Evolutionary conservation across 192 early-diverging fungal species (phyloP).

Genomic region (Gonapodya prolifera): DNA sequence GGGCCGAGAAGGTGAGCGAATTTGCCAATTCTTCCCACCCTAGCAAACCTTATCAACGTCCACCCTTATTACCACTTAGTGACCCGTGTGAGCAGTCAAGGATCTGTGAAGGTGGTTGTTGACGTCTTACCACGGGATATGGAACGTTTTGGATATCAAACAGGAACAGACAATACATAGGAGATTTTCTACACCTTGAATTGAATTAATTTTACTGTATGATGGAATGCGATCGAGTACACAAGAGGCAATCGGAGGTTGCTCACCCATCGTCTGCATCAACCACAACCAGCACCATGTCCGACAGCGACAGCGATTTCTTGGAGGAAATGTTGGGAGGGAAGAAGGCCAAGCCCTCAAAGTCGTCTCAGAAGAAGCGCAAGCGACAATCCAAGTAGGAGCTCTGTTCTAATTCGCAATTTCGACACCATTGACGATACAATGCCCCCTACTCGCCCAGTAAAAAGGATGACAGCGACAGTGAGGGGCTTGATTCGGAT

Average conservation of each 20-base stretch:
- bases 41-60: not conserved
- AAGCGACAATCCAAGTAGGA: too few species aligned
- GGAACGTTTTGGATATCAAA: conserved; percentile 28
- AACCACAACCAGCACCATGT: too few species aligned
- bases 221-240: not conserved
- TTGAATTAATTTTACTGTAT: too few species aligned
- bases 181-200: too few species aligned
- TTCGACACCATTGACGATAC: not conserved
- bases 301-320: not conserved
- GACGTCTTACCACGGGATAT: conserved; percentile 34
- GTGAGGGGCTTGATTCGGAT: too few species aligned
- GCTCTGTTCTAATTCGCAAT: not conserved
- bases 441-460: too few species aligned
- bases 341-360: not conserved
- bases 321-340: not conserved
- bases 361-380: not conserved
- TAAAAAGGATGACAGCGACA: too few species aligned
- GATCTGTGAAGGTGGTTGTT: conserved; percentile 35
- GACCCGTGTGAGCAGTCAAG: conserved; percentile 35
- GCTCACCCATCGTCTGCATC: not conserved
- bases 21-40: not conserved
- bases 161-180: not conserved
- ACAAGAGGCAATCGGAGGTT: not conserved
- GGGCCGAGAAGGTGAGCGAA: conserved; percentile 35
- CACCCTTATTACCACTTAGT: conserved; percentile 14